Base-by-base conservation (phyloP, 2,329 filamentous ascomycete species). In the Aphanocladium album region DNA sequence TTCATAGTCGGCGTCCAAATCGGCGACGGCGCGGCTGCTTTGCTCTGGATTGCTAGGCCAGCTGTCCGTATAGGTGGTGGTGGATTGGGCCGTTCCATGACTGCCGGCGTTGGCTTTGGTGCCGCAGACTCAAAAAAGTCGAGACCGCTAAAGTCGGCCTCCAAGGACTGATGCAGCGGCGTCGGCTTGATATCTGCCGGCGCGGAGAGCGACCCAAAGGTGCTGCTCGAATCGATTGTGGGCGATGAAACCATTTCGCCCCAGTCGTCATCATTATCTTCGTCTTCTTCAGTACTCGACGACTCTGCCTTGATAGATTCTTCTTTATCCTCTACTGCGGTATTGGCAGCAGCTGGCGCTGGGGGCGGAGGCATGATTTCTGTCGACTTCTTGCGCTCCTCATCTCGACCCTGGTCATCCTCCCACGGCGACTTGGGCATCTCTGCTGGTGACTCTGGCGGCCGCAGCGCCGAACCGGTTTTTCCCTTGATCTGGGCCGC, bases 241-340 rank as follows among this genome's bases (percentile, higher is more conserved):
- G 73, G 69, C 4, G 72, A 74, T 3, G 72, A 70, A 37, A 86
- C 74, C 83, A 86, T 86, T 62, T 86, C 83, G 2, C 83, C 83
- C 83, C 83, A 86, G 41, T 85, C 83, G 49, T 84, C 82, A 2
- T 83, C 81, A 5, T 83, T 79, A 0, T 78, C 74, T 6, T 74
- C 72, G 0, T 70, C 69, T 0, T 67, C 67, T 51, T 65, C 64
- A 35, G 65, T 60, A 2, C 63, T 17, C 46, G 5, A 17, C 47
- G 1, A 14, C 27, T n/a, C 23, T 19, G 16, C n/a, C 5, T 57
- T 8, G 8, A 3, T 5, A 21, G 53, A 19, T 41, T 49, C 57
- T 55, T 46, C 27, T 57, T 35, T 43, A 54, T 12, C 56, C 19
- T 9, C 14, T 12, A 9, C 25, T 17, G 14, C 3, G 3, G 39